phyloP scores from a whole-genome alignment of 1,139 yeast genomes.

The Taiozyma sp. region DNA sequence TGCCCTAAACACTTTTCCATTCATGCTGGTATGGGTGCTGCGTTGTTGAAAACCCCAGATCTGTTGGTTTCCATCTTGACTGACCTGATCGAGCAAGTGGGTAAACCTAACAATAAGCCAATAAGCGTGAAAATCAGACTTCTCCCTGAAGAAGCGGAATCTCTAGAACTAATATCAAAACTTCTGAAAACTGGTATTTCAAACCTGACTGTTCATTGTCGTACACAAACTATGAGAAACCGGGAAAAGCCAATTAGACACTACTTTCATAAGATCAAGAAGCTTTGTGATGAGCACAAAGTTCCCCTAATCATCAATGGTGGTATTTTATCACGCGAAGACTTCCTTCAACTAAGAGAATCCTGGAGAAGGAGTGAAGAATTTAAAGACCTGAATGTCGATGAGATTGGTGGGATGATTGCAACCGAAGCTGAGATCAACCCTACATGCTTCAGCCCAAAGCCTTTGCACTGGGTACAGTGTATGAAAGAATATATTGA shows the following conservation, averaged over 20 bases:
- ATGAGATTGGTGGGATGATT: conserved; percentile 81
- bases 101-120: conserved; percentile 69
- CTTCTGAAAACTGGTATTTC: conserved; percentile 78
- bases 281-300: conserved; percentile 55
- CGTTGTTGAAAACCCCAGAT: conserved; percentile 78
- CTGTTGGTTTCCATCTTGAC: conserved; percentile 61
- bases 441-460: conserved; percentile 64
- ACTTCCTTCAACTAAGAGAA: conserved; percentile 48
- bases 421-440: conserved; percentile 89
- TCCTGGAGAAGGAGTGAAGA: conserved; percentile 28
- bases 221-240: conserved; percentile 87
- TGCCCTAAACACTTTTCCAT: conserved; percentile 90
- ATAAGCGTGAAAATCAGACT: conserved; percentile 88
- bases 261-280: conserved; percentile 56
- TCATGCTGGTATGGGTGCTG: conserved; percentile 98
- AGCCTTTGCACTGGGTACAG: conserved; percentile 51
- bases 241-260: conserved; percentile 73
- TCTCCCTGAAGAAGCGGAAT: conserved; percentile 55
- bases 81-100: conserved; percentile 72
- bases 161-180: conserved; percentile 55
- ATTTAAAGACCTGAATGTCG: conserved; percentile 27
- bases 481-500: conserved; percentile 52
- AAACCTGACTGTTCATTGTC: conserved; percentile 85
- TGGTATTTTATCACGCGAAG: conserved; percentile 51
- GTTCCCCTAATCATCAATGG: conserved; percentile 84